Evolutionary conservation across 225 moss, liverwort and hornwort genomes (phyloP).

Genomic region (Asterella californica): DNA sequence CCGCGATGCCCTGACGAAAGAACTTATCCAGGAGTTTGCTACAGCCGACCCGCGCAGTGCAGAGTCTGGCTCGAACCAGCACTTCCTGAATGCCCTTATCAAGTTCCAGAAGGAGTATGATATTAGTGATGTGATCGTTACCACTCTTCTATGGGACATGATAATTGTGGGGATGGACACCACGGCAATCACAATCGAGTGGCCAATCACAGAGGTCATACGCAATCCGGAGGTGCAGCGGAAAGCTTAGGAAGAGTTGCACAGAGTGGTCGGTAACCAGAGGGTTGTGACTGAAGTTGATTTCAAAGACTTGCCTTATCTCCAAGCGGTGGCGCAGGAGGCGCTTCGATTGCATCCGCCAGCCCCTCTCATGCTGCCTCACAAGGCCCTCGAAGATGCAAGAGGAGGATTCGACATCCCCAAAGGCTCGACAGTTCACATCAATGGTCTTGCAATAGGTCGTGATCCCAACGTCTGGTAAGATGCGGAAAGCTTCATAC

Average conservation of each 20-base stretch:
- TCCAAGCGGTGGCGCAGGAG: conserved; percentile 81
- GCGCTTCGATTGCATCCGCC: conserved; percentile 88
- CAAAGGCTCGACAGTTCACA: conserved; percentile 68
- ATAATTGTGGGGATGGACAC: conserved; percentile 99
- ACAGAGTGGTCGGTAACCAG: conserved; percentile 68
- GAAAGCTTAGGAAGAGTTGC: conserved; percentile 88
- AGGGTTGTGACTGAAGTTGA: conserved; percentile 61
- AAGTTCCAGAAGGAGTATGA: conserved; percentile 74
- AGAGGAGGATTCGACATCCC: conserved; percentile 76
- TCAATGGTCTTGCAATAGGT: conserved; percentile 81
- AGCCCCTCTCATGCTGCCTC: conserved; percentile 87
- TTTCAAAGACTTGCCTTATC: conserved; percentile 61
- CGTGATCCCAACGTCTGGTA: conserved; percentile 64
- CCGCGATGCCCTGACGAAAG: conserved; percentile 69
- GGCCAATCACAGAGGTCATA: conserved; percentile 93
- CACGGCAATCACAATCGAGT: conserved; percentile 86
- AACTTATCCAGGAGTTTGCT: conserved; percentile 72
- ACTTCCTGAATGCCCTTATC: conserved; percentile 86
- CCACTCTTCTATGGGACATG: conserved; percentile 98
- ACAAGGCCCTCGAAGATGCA: conserved; percentile 65
- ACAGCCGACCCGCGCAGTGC: conserved; percentile 27
- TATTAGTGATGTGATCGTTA: conserved; percentile 88
- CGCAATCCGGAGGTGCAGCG: conserved; percentile 78
- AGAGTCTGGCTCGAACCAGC: conserved; percentile 49
- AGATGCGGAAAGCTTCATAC: conserved; percentile 58